Evolutionary conservation across 805 yeast species (phyloP).

Genomic region (Hanseniaspora vineae): DNA sequence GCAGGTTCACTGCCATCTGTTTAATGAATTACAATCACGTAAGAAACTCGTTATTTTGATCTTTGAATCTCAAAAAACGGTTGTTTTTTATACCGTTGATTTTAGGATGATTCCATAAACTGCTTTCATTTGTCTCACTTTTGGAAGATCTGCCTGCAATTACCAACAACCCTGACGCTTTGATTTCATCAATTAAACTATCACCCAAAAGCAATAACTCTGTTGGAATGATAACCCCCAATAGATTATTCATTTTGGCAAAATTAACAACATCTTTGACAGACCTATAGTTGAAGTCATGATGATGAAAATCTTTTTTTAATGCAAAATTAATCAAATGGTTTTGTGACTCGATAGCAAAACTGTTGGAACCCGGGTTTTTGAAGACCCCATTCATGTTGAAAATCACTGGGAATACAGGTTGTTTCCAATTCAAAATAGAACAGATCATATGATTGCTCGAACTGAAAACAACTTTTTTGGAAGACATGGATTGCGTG

Average conservation of each 20-base stretch:
- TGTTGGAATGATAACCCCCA: slow-evolving; percentile 72
- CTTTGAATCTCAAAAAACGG: slow-evolving; percentile 12
- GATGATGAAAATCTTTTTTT: slow-evolving; percentile 4
- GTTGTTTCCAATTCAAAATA: slow-evolving; percentile 94
- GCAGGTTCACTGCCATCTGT: too few relatives aligned
- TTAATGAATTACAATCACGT: neutral
- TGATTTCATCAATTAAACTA: slow-evolving; percentile 55
- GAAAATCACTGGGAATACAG: slow-evolving; percentile 89
- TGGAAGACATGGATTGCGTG: slow-evolving; percentile 28
- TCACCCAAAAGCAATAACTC: slow-evolving; percentile 64
- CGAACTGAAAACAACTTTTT: slow-evolving; percentile 76
- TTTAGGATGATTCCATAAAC: slow-evolving; percentile 5
- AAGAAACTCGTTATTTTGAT: slow-evolving; percentile 1
- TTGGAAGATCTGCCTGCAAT: slow-evolving; percentile 47
- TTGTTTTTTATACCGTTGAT: slow-evolving; percentile 17
- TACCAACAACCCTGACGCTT: slow-evolving; percentile 69
- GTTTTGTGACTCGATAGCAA: slow-evolving; percentile 21
- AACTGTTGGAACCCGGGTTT: slow-evolving; percentile 6
- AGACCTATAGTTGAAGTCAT: slow-evolving; percentile 34
- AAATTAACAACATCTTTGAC: slow-evolving; percentile 73
- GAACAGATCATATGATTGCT: slow-evolving; percentile 86
- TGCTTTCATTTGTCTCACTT: slow-evolving; percentile 8
- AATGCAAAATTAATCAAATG: slow-evolving; percentile 10
- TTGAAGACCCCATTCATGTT: slow-evolving; percentile 54
- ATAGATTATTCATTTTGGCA: slow-evolving; percentile 67